Evolutionary conservation across 176 grass and related monocot genomes (phyloP).

Genomic region (Raddia distichophylla): DNA sequence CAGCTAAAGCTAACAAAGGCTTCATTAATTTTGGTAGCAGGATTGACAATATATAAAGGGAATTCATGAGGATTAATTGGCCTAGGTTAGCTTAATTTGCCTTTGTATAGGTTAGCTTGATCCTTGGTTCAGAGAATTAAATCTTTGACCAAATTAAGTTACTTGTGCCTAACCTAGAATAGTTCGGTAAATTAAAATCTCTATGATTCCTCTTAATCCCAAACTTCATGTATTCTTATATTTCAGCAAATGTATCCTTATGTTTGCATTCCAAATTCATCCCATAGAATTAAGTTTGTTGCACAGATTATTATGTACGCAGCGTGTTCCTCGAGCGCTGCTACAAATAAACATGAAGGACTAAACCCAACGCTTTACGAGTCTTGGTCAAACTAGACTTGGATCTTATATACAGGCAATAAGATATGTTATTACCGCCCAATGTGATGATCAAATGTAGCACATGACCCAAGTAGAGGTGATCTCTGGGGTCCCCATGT

Average conservation of each 20-base stretch:
- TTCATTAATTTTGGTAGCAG: neutral
- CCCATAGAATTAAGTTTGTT: neutral
- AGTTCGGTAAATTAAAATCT: neutral
- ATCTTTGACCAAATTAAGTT: neutral
- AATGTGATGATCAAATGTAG: too few relatives aligned
- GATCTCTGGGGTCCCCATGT: too few relatives aligned
- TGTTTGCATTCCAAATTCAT: neutral
- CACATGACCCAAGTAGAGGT: too few relatives aligned
- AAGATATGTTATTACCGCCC: too few relatives aligned
- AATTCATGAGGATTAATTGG: neutral
- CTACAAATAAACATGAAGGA: neutral
- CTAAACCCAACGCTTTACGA: neutral
- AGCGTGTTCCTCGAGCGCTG: neutral
- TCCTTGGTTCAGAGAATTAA: neutral
- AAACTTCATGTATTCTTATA: neutral
- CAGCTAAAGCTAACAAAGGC: neutral
- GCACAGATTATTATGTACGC: neutral
- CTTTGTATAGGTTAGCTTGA: neutral
- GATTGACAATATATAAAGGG: constrained; percentile 1
- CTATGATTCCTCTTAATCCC: neutral
- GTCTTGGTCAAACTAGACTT: neutral
- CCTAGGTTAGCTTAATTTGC: neutral
- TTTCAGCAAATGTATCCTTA: neutral
- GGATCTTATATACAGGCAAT: neutral
- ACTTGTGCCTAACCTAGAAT: neutral